Conservation (phyloP, 257 asterid genomes). For the Haberlea rhodopensis region DNA sequence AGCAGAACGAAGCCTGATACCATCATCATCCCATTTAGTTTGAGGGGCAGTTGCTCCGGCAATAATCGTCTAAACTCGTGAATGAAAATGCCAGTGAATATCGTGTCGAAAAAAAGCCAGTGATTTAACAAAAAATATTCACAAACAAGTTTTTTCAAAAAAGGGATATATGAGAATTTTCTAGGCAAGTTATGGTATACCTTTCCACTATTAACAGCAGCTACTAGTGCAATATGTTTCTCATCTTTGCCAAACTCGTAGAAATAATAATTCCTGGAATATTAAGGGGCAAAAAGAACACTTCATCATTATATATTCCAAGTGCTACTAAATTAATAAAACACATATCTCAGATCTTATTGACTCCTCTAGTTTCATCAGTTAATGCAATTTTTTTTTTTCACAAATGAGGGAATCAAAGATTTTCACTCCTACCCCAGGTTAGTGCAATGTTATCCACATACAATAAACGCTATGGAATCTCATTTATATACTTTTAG, state of each 20-base stretch:
- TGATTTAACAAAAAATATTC: neutral
- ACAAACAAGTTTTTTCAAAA: neutral
- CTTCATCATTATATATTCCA: too few relatives aligned
- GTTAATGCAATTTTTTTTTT: too few relatives aligned
- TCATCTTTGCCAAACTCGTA: conserved; percentile 73
- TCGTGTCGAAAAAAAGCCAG: neutral
- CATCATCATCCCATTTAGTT: conserved; percentile 67
- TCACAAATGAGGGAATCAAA: too few relatives aligned
- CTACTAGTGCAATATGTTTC: conserved; percentile 76
- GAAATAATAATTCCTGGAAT: conserved; percentile 84
- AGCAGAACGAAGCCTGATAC: conserved; percentile 82
- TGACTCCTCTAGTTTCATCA: too few relatives aligned
- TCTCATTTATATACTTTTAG: too few relatives aligned
- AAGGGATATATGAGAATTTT: neutral
- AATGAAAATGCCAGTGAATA: too few relatives aligned
- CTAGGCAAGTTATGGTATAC: conserved; percentile 26
- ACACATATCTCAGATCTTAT: too few relatives aligned
- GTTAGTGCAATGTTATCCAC: too few relatives aligned
- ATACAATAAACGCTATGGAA: too few relatives aligned
- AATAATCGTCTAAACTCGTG: conserved; percentile 48
- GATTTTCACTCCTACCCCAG: too few relatives aligned
- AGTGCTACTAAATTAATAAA: too few relatives aligned
- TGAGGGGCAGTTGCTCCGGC: conserved; percentile 90
- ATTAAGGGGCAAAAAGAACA: neutral
- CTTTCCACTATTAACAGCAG: conserved; percentile 84